Evolutionary conservation across 495 filamentous ascomycete species (phyloP).

Genomic region (Neurospora sublineolata): DNA sequence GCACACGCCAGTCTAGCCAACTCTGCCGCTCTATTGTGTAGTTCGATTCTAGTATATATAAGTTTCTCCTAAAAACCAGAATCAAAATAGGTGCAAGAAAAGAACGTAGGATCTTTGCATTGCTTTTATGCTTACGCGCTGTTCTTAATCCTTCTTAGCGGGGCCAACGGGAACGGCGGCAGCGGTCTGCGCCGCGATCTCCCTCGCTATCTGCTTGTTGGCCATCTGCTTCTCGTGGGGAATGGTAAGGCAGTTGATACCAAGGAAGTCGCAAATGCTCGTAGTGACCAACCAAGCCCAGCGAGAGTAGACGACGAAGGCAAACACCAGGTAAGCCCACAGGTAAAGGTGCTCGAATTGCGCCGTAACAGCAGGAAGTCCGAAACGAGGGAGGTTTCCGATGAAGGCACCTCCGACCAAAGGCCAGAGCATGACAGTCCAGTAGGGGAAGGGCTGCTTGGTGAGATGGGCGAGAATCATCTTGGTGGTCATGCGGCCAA

Average conservation of each 20-base stretch:
- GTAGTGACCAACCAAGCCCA: slow-evolving; percentile 89
- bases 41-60: not conserved
- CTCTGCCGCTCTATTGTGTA: not conserved
- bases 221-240: slow-evolving; percentile 46
- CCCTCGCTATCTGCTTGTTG: slow-evolving; percentile 25
- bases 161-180: not conserved
- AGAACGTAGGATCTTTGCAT: not conserved
- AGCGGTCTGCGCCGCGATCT: slow-evolving; percentile 6
- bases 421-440: slow-evolving; percentile 82
- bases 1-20: not conserved
- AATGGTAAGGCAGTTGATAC: slow-evolving; percentile 90
- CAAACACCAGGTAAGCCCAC: slow-evolving; percentile 67
- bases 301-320: slow-evolving; percentile 70
- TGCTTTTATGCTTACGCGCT: not conserved
- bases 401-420: slow-evolving; percentile 75
- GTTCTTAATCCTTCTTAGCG: not conserved
- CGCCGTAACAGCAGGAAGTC: slow-evolving; percentile 49
- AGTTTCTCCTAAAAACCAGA: not conserved
- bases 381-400: slow-evolving; percentile 69
- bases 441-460: slow-evolving; percentile 88
- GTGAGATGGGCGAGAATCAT: slow-evolving; percentile 95
- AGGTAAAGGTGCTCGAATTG: slow-evolving; percentile 70
- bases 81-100: not conserved
- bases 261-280: slow-evolving; percentile 82
- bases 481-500: slow-evolving; percentile 99